Evolutionary conservation across 805 yeast species (phyloP).

Genomic region (Allodekkera sacchari): DNA sequence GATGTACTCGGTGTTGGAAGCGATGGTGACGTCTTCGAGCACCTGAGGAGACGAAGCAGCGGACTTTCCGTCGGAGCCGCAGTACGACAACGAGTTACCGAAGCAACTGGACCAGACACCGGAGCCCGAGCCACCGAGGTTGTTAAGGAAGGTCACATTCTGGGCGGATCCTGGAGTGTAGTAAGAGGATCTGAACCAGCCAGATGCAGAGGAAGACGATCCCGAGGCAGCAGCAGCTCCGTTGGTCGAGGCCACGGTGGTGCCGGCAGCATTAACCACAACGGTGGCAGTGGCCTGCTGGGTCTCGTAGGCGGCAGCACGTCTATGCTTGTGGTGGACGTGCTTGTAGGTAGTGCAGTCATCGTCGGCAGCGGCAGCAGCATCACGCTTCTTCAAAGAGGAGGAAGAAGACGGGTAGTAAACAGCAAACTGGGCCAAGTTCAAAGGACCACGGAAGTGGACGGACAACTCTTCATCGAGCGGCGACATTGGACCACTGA

Average conservation of each 20-base stretch:
- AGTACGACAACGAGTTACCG: slow-evolving; percentile 89
- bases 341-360: slow-evolving; percentile 38
- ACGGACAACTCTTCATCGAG: slow-evolving; percentile 80
- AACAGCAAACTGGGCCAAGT: slow-evolving; percentile 79
- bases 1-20: slow-evolving; percentile 70
- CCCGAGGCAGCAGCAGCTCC: slow-evolving; percentile 13
- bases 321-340: slow-evolving; percentile 44
- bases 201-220: slow-evolving; percentile 33
- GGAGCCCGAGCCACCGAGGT: slow-evolving; percentile 81
- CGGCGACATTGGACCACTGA: slow-evolving; percentile 71
- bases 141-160: slow-evolving; percentile 78
- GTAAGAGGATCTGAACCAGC: slow-evolving; percentile 72
- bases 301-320: slow-evolving; percentile 56
- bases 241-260: slow-evolving; percentile 17
- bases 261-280: slow-evolving; percentile 38
- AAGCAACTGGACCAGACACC: slow-evolving; percentile 82
- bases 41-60: slow-evolving; percentile 64
- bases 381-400: slow-evolving; percentile 22
- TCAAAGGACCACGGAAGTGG: slow-evolving; percentile 86
- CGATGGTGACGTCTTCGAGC: slow-evolving; percentile 58
- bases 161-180: slow-evolving; percentile 54
- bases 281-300: slow-evolving; percentile 77
- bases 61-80: slow-evolving; percentile 67
- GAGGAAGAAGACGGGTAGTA: slow-evolving; percentile 59
- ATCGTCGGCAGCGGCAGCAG: slow-evolving; percentile 27